These are phyloP conservation scores for Chlorencoelia australis DNA, from an alignment of 2,329 filamentous ascomycete species.

Conservation along the genomic window DNA sequence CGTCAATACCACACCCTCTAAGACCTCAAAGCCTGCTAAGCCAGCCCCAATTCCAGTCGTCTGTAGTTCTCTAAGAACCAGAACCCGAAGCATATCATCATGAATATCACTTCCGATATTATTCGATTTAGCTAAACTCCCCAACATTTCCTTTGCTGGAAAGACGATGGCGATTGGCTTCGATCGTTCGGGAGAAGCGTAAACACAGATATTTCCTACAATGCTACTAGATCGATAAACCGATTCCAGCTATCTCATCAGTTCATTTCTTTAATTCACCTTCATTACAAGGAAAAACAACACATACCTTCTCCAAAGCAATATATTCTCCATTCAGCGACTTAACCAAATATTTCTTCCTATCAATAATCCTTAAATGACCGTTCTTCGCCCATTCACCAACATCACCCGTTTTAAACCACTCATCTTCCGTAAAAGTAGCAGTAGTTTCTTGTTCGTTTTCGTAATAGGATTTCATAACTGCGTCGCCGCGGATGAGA, in stretches of 20 bases:
- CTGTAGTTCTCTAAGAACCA: conserved; percentile 4
- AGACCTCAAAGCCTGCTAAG: conserved; percentile 2
- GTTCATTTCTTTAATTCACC: too few species aligned
- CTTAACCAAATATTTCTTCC: conserved; percentile 22
- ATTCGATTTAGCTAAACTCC: conserved; percentile 2
- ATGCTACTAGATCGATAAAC: conserved; percentile 69
- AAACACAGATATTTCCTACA: conserved; percentile 78
- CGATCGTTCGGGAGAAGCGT: conserved; percentile 62
- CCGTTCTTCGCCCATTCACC: conserved; percentile 67
- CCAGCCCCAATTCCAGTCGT: conserved; percentile 2
- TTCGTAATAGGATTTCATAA: conserved; percentile 72
- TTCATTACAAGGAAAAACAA: conserved; percentile 7
- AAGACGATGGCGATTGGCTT: conserved; percentile 74
- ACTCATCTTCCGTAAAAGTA: conserved; percentile 66
- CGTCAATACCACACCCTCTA: conserved; percentile 21
- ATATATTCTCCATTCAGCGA: conserved; percentile 93
- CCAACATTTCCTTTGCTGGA: conserved; percentile 29
- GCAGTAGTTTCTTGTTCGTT: conserved; percentile 60
- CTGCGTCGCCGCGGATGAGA: conserved; percentile 69
- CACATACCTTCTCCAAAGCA: conserved; percentile 65
- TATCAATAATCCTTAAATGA: conserved; percentile 85
- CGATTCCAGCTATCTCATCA: conserved; percentile 59
- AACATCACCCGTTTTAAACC: conserved; percentile 85
- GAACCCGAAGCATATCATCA: background rate
- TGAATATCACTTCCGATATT: background rate